Evolutionary conservation across 306 rosid genomes (phyloP).

Genomic region (Vachellia collinsii): DNA sequence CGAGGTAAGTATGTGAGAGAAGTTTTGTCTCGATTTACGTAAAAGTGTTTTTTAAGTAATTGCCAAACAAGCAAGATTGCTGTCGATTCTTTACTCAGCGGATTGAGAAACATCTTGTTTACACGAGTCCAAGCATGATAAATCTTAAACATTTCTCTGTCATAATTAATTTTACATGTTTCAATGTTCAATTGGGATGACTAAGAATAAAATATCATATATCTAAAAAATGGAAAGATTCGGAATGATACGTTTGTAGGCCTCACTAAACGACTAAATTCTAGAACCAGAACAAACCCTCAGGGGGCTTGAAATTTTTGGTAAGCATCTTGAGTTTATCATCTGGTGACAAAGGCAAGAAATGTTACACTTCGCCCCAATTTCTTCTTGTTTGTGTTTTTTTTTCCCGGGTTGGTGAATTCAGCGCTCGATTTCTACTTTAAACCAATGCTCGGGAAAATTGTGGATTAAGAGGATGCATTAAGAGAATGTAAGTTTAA

Average conservation of each 20-base stretch:
- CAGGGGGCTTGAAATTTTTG: not conserved
- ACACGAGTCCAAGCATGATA: not conserved
- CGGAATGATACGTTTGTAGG: not conserved
- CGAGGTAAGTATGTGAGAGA: too few species aligned
- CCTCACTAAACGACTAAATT: too few species aligned
- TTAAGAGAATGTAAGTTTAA: slow-evolving; percentile 38
- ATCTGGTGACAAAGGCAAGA: not conserved
- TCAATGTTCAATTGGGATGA: not conserved
- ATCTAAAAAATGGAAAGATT: not conserved
- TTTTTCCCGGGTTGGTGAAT: not conserved
- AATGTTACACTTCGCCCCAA: not conserved
- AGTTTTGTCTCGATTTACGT: too few species aligned
- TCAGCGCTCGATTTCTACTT: slow-evolving; percentile 2
- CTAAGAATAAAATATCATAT: not conserved
- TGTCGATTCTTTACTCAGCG: not conserved
- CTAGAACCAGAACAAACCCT: not conserved
- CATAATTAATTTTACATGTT: not conserved
- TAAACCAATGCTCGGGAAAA: slow-evolving; percentile 15
- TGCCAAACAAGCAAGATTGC: too few species aligned
- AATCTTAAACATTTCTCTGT: not conserved
- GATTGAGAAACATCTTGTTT: not conserved
- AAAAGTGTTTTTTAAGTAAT: too few species aligned
- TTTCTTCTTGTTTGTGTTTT: too few species aligned
- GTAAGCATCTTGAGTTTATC: not conserved
- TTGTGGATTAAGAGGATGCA: slow-evolving; percentile 29